Conservation (phyloP, 1,139 yeast species). For the Zygosaccharomyces sapae region DNA sequence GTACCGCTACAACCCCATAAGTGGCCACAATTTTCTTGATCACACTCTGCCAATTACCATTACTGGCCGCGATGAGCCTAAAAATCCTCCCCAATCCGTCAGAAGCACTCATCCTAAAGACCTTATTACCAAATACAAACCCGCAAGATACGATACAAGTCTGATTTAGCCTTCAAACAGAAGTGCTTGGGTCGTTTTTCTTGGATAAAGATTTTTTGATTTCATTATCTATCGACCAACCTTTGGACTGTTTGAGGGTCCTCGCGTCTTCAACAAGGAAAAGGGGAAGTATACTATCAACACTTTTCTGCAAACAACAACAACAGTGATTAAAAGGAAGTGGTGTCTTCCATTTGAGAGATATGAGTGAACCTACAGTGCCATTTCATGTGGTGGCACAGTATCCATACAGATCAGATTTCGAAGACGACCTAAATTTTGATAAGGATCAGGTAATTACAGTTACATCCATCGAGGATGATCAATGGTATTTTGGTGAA, state of each 20-base stretch:
- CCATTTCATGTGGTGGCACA: slow-evolving; percentile 74
- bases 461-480: slow-evolving; percentile 77
- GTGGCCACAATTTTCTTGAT: slow-evolving; percentile 8
- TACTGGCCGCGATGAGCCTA: neutral
- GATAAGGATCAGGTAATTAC: slow-evolving; percentile 61
- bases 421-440: slow-evolving; percentile 79
- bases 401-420: slow-evolving; percentile 71
- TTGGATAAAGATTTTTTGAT: neutral
- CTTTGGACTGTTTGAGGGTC: neutral
- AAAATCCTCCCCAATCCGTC: neutral
- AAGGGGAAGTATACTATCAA: slow-evolving; percentile 3
- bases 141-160: too few species aligned
- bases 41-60: slow-evolving; percentile 1
- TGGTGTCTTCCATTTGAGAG: neutral
- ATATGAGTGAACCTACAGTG: slow-evolving; percentile 23
- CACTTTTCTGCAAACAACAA: neutral
- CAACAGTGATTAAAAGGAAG: neutral
- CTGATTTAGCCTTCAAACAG: neutral
- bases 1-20: slow-evolving; percentile 11
- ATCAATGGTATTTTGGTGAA: slow-evolving; percentile 82
- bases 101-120: neutral
- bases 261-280: neutral
- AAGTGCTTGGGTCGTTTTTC: neutral
- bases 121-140: neutral
- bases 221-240: neutral